Evolutionary conservation across 2,329 filamentous ascomycete species (phyloP).

Genomic region (Colletotrichum sp.): DNA sequence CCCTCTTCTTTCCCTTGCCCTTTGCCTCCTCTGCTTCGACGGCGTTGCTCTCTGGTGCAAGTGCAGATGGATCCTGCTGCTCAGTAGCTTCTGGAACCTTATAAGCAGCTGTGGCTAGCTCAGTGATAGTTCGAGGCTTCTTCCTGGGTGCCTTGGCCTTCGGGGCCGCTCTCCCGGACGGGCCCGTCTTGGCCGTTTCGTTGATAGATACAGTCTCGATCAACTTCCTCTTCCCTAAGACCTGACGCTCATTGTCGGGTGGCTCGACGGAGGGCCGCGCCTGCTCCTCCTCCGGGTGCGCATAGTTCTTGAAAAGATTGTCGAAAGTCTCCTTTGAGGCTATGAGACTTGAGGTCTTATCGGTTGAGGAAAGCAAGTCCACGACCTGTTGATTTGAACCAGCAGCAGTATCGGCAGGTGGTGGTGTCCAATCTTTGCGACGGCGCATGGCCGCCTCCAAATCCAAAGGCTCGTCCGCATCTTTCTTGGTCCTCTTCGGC

Average conservation of each 20-base stretch:
- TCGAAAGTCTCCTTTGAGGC: constrained; percentile 42
- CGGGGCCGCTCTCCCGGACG: constrained; percentile 32
- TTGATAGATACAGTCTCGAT: constrained; percentile 53
- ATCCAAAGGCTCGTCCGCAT: constrained; percentile 35
- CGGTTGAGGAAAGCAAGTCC: constrained; percentile 34
- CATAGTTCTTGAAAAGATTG: constrained; percentile 48
- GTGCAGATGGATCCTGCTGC: constrained; percentile 30
- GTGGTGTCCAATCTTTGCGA: constrained; percentile 72
- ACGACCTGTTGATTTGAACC: constrained; percentile 33
- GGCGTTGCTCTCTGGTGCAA: constrained; percentile 18
- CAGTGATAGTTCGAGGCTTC: constrained; percentile 79
- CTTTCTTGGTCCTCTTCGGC: neutral
- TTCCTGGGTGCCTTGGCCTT: constrained; percentile 66
- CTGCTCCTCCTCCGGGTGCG: constrained; percentile 31
- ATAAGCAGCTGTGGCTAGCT: constrained; percentile 76
- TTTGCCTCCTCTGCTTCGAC: constrained; percentile 35
- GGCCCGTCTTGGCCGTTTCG: constrained; percentile 28
- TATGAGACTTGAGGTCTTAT: constrained; percentile 12
- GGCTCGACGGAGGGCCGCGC: constrained; percentile 12
- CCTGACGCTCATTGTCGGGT: constrained; percentile 31
- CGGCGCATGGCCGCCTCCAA: constrained; percentile 59
- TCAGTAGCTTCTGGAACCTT: constrained; percentile 40
- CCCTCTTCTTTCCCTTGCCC: constrained; percentile 35
- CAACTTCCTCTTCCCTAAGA: constrained; percentile 61
- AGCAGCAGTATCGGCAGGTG: constrained; percentile 43